phyloP scores from a whole-genome alignment of 2,329 filamentous ascomycete genomes.

The Xylaria polymorpha region DNA sequence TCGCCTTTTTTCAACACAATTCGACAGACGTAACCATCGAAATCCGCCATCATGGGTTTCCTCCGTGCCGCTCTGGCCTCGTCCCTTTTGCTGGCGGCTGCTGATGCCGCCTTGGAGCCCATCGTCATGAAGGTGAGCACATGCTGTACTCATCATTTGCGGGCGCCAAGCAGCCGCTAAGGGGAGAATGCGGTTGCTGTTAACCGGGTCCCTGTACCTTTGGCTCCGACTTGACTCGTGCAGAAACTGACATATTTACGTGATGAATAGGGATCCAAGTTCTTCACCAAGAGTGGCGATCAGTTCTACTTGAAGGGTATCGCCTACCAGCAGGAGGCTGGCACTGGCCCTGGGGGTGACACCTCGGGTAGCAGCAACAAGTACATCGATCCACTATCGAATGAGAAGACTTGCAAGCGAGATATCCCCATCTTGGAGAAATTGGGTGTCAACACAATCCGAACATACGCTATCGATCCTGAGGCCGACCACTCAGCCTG shows the following conservation, averaged over 20 bases:
- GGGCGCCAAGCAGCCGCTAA: background rate
- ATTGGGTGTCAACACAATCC: conserved; percentile 78
- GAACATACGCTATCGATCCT: conserved; percentile 81
- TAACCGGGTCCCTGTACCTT: background rate
- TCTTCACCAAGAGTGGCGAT: conserved; percentile 75
- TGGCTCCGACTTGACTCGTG: background rate
- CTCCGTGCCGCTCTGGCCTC: conserved; percentile 47
- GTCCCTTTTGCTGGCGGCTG: conserved; percentile 46
- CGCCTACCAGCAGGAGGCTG: conserved; percentile 77
- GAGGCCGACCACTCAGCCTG: conserved; percentile 73
- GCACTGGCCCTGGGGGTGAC: conserved; percentile 57
- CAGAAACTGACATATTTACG: conserved; percentile 19
- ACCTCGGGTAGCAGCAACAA: conserved; percentile 51
- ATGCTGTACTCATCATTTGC: background rate
- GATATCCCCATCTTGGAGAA: conserved; percentile 76
- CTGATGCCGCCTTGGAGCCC: conserved; percentile 47
- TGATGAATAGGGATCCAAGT: conserved; percentile 53
- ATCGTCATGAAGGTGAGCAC: conserved; percentile 50
- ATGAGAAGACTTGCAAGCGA: conserved; percentile 70
- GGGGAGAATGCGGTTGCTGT: background rate
- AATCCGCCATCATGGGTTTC: conserved; percentile 44
- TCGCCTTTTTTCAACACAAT: background rate
- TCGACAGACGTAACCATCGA: background rate
- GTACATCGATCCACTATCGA: conserved; percentile 77
- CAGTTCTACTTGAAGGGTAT: conserved; percentile 75